Percentiles rank a stretch among this genome's conserved stretches.
phyloP scores from a whole-genome alignment of 768 basidiomycete genomes.

The Steccherinum ochraceum region DNA sequence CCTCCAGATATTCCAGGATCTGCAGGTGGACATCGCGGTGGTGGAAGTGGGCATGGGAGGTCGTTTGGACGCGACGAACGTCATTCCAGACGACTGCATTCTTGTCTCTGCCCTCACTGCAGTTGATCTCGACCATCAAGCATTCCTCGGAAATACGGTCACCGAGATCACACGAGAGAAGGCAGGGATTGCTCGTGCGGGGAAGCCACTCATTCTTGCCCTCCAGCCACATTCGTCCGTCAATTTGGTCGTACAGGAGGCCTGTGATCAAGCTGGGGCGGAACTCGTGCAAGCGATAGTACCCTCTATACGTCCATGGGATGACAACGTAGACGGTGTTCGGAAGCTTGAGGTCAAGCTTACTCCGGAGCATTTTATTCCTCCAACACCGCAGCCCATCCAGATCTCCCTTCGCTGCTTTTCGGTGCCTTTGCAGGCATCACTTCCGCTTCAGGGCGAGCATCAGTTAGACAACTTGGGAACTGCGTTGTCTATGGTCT shows the following conservation, averaged over 20 bases:
- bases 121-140: constrained; percentile 92
- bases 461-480: constrained; percentile 89
- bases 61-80: constrained; percentile 86
- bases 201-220: constrained; percentile 61
- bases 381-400: constrained; percentile 38
- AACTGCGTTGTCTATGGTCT: constrained; percentile 72
- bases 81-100: constrained; percentile 63
- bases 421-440: constrained; percentile 35
- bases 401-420: constrained; percentile 38
- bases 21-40: constrained; percentile 71
- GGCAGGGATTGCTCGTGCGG: constrained; percentile 65
- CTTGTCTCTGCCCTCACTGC: constrained; percentile 77
- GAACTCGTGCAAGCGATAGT: constrained; percentile 22
- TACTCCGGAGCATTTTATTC: constrained; percentile 18
- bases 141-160: constrained; percentile 76
- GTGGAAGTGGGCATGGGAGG: constrained; percentile 97
- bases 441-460: constrained; percentile 64
- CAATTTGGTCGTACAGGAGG: constrained; percentile 33
- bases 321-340: constrained; percentile 30
- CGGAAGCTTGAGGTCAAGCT: constrained; percentile 26
- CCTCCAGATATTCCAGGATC: constrained; percentile 64
- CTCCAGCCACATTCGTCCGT: constrained; percentile 51
- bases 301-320: constrained; percentile 31
- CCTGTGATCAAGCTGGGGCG: constrained; percentile 38
- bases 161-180: constrained; percentile 77